phyloP scores from a whole-genome alignment of 768 basidiomycete genomes.

The Daedaleopsis nitida region DNA sequence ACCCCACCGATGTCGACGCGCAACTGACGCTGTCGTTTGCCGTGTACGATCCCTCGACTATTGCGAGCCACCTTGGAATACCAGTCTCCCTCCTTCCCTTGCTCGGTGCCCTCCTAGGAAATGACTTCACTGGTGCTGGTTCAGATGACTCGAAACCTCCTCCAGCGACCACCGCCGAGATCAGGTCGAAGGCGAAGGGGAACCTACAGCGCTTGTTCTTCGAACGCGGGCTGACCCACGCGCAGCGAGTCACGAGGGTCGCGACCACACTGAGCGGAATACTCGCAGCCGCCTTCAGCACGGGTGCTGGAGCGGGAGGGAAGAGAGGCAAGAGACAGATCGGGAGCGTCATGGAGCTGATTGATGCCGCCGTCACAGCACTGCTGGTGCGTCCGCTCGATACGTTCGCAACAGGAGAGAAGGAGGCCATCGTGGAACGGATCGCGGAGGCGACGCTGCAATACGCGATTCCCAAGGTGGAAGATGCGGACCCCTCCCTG shows the following conservation, averaged over 20 bases:
- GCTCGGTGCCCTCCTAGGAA: constrained; percentile 77
- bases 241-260: constrained; percentile 68
- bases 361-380: constrained; percentile 63
- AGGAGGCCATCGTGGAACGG: constrained; percentile 63
- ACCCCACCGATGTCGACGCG: constrained; percentile 14
- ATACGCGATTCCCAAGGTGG: constrained; percentile 70
- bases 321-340: constrained; percentile 51
- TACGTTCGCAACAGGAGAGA: constrained; percentile 58
- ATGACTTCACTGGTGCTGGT: constrained; percentile 64
- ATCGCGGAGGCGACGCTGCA: constrained; percentile 76
- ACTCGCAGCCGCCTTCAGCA: constrained; percentile 45
- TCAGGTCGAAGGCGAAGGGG: constrained; percentile 36
- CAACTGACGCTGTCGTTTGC: constrained; percentile 54
- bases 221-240: constrained; percentile 53
- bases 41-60: constrained; percentile 59
- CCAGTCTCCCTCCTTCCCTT: constrained; percentile 75
- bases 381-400: constrained; percentile 54
- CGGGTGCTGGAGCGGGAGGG: constrained; percentile 7
- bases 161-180: constrained; percentile 38
- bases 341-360: constrained; percentile 76
- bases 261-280: constrained; percentile 59
- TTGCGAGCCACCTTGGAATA: constrained; percentile 68
- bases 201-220: constrained; percentile 65
- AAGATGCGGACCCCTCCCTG: constrained; percentile 36
- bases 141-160: constrained; percentile 20